Evolutionary conservation across 768 basidiomycete species (phyloP).

Genomic region (Lentinula raphanica): DNA sequence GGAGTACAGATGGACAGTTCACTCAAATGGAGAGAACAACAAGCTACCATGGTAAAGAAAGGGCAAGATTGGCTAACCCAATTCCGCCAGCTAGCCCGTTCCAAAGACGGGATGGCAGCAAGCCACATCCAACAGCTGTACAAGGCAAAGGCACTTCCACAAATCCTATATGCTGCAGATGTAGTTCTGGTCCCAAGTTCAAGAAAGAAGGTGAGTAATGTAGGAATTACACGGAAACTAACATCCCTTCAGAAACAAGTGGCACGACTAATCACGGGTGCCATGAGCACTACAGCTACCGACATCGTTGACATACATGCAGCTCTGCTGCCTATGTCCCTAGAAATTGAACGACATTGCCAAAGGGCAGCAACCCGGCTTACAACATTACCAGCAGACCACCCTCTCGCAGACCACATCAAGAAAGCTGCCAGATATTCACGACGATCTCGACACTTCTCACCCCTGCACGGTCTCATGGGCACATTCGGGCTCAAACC

Average conservation of each 20-base stretch:
- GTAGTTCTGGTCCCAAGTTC: not conserved
- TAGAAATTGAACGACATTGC: conserved; percentile 5
- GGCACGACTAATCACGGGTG: conserved; percentile 2
- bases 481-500: no score
- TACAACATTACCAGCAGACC: conserved; percentile 1
- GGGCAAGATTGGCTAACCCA: not conserved
- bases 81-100: not conserved
- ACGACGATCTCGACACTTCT: not conserved
- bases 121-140: not conserved
- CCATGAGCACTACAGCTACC: conserved; percentile 6
- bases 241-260: not conserved
- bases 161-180: not conserved
- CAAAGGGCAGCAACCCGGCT: conserved; percentile 5
- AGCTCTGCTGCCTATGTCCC: conserved; percentile 8
- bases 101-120: not conserved
- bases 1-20: not conserved
- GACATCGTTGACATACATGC: conserved; percentile 10
- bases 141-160: not conserved
- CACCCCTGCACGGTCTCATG: no score
- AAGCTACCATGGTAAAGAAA: not conserved
- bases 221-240: not conserved
- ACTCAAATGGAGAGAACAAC: not conserved
- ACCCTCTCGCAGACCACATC: not conserved
- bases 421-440: not conserved
- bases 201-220: not conserved